Base-by-base conservation (phyloP, 805 yeast genomes). In the Candida ponderosae region DNA sequence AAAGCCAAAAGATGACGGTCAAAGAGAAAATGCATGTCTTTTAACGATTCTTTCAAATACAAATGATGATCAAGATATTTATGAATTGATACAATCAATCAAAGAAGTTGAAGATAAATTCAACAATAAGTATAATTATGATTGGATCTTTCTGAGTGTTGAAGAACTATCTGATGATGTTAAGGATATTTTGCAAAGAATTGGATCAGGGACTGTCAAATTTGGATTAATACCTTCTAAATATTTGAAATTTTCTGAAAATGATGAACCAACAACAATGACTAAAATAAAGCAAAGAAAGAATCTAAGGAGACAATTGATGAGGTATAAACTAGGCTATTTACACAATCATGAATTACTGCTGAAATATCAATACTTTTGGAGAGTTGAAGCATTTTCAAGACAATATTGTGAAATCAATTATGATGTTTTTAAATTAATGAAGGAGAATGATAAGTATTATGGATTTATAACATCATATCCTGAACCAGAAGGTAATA, bases 131-230 rank as follows among this genome's bases (percentile, higher is more conserved):
- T 78, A 59, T 52, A 70, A 76, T 48, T 82, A 83, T 51, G 88
- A 81, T 55, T 83, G 87, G 85, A 77, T 80, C 2, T 81, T 84
- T 45, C 54, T 83, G 33, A 81, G 80, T 53, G 83, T 82, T 48
- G 68, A 62, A 36, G 74, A 71, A 4, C 80, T 84, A 48, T 53
- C 65, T 28, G 65, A 62, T 1, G 70, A 69, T 37, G 81, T 83
- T 53, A 67, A 60, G 34, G 47, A 51, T 5, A 50, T 59, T 20
- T 67, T 79, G 1, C 38, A 63, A 4, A 61, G 62, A 17, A 48
- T 66, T 11, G 70, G 75, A 9, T 69, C 81, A 3, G 87, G 89
- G 10, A 56, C 48, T 4, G 72, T 72, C n/a, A 63, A 65, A 32
- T 84, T 77, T 52, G 89, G 87, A 3, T 43, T 51, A 18, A 70